Conservation (phyloP, 2,329 filamentous ascomycete species). For the Macrophomina tecta region DNA sequence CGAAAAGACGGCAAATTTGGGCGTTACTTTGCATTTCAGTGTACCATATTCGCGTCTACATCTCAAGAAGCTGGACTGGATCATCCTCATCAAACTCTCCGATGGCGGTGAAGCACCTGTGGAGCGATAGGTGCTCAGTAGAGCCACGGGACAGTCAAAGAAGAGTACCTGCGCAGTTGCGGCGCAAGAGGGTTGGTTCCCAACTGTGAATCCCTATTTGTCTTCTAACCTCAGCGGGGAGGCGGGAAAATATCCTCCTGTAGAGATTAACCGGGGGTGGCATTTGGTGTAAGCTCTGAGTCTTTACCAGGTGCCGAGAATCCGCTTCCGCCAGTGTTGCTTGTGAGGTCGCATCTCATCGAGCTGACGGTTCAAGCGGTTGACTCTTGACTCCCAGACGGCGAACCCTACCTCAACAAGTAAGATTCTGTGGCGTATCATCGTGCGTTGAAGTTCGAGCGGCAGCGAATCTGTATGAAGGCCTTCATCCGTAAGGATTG, state of each 20-base stretch:
- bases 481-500: background rate
- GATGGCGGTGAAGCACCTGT: background rate
- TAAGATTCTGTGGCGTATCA: background rate
- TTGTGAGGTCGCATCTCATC: background rate
- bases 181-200: background rate
- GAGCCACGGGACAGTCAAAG: background rate
- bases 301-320: background rate
- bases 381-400: too few relatives aligned
- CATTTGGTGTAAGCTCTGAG: background rate
- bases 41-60: background rate
- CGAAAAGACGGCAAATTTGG: background rate
- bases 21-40: background rate
- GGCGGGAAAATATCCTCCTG: background rate
- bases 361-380: background rate
- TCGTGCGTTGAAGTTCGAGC: background rate
- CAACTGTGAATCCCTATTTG: background rate
- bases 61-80: background rate
- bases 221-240: background rate
- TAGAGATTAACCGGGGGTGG: background rate
- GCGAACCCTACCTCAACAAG: background rate
- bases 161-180: background rate
- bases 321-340: background rate
- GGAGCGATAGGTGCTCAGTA: background rate
- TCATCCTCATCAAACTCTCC: background rate
- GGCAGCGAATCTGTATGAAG: background rate